Conservation (phyloP, 148 eudicot genomes). For the Cornus controversa region DNA sequence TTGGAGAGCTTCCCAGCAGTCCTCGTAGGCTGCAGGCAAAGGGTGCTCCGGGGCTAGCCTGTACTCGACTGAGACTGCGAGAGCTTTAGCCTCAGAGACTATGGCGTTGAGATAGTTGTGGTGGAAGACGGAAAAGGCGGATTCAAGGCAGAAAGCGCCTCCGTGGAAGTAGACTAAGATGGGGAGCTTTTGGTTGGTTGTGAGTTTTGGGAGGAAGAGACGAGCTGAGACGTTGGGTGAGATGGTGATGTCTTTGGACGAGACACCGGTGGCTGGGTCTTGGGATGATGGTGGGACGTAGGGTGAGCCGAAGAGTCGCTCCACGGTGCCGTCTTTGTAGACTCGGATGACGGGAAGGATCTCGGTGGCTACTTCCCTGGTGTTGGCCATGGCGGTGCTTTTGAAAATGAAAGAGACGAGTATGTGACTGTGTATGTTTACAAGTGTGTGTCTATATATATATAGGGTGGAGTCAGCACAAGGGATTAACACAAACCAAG, state of each 20-base stretch:
- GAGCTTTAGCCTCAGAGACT: slow-evolving; percentile 21
- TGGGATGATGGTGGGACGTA: slow-evolving; percentile 29
- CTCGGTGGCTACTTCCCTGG: slow-evolving; percentile 25
- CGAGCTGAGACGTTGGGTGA: slow-evolving; percentile 34
- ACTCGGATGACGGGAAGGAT: slow-evolving; percentile 33
- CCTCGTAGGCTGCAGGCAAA: slow-evolving; percentile 47
- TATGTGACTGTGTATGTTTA: no score
- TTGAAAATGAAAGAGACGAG: no score
- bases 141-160: slow-evolving; percentile 54
- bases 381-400: not conserved
- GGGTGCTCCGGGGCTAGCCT: slow-evolving; percentile 57
- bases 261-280: slow-evolving; percentile 31
- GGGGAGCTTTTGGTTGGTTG: slow-evolving; percentile 29
- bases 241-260: slow-evolving; percentile 44
- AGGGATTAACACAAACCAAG: no score
- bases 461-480: no score
- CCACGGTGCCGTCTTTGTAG: slow-evolving; percentile 44
- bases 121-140: slow-evolving; percentile 30
- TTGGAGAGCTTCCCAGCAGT: slow-evolving; percentile 55
- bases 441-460: no score
- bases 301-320: slow-evolving; percentile 25
- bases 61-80: slow-evolving; percentile 46
- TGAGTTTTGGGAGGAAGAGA: slow-evolving; percentile 37
- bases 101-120: slow-evolving; percentile 36
- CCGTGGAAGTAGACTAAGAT: slow-evolving; percentile 68